Percentiles rank a stretch among this genome's conserved stretches.
phyloP scores from a whole-genome alignment of 805 yeast genomes.

The Tetrapisispora phaffii region DNA sequence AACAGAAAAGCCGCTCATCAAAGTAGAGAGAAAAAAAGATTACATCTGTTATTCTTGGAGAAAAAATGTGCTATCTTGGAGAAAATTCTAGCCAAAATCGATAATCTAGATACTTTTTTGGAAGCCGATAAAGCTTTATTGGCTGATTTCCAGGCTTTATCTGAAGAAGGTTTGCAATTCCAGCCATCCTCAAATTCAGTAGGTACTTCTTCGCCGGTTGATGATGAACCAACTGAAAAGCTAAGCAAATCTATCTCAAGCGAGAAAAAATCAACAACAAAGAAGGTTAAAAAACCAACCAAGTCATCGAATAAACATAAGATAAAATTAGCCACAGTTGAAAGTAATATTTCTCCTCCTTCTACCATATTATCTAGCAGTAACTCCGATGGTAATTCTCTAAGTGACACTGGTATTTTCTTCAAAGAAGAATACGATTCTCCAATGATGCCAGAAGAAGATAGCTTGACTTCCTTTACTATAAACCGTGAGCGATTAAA shows the following conservation, averaged over 20 bases:
- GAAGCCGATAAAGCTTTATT: constrained; percentile 4
- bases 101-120: constrained; percentile 10
- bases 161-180: neutral
- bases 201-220: neutral
- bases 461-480: neutral
- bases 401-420: neutral
- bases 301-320: neutral
- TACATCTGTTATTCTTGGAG: constrained; percentile 81
- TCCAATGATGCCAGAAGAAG: neutral
- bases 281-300: neutral
- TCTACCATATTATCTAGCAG: neutral
- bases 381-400: neutral
- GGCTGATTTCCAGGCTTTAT: neutral
- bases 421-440: neutral
- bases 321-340: neutral
- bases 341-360: neutral
- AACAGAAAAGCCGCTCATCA: constrained; percentile 97
- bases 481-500: neutral
- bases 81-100: constrained; percentile 14
- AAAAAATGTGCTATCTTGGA: constrained; percentile 30
- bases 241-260: neutral
- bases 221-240: neutral
- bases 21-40: constrained; percentile 90
- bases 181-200: neutral
- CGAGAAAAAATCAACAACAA: neutral